phyloP scores from a whole-genome alignment of 306 rosid species.

The Cicer pinnatifidum region DNA sequence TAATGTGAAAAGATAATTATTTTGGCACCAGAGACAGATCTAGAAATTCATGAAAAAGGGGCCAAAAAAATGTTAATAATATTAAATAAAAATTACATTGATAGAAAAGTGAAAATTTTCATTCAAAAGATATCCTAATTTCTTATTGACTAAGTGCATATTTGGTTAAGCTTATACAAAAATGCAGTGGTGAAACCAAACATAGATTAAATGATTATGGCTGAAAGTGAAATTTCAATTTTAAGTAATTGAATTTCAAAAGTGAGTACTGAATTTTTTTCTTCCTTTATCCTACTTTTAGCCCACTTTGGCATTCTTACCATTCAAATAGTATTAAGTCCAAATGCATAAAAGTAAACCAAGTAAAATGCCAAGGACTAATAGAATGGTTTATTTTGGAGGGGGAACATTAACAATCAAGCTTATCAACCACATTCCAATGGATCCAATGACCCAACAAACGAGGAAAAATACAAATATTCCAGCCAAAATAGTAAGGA shows the following conservation, averaged over 20 bases:
- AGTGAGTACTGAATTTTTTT: background rate
- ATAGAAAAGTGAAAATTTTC: no score
- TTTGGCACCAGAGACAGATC: no score
- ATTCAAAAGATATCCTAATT: background rate
- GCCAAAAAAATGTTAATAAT: no score
- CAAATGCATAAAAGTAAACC: conserved; percentile 5
- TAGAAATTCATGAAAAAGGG: no score
- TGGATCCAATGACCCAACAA: conserved; percentile 59
- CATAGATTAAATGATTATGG: background rate
- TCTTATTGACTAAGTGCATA: no score
- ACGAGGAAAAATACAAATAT: conserved; percentile 50
- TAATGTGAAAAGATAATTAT: no score
- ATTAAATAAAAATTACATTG: no score
- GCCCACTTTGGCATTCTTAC: conserved; percentile 9
- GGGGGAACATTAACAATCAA: conserved; percentile 49
- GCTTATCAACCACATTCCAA: conserved; percentile 57
- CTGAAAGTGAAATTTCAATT: background rate
- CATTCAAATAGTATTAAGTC: conserved; percentile 4
- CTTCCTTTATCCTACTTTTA: conserved; percentile 3
- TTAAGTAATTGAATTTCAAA: background rate
- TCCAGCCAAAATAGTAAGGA: conserved; percentile 80
- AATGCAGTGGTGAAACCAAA: no score
- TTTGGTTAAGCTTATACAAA: no score
- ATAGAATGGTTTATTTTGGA: conserved; percentile 41
- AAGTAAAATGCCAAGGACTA: background rate